A percentile compares a stretch with the other conserved stretches of the same genome.
phyloP scores from a whole-genome alignment of 768 basidiomycete species.

The Paxillus involutus region DNA sequence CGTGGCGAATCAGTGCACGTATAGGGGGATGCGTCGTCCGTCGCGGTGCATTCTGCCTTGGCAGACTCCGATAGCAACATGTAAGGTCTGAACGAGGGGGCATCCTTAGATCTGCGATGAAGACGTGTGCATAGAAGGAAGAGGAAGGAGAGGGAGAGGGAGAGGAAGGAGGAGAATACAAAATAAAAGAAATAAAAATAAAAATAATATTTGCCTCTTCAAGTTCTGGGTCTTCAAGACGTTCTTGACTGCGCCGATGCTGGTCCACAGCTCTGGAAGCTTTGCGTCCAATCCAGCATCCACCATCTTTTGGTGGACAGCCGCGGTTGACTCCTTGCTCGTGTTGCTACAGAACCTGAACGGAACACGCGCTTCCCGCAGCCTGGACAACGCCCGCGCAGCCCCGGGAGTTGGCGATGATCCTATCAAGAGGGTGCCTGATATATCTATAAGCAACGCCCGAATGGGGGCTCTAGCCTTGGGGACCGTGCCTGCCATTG shows the following conservation, averaged over 20 bases:
- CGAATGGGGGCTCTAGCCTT: constrained; percentile 37
- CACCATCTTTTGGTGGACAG: constrained; percentile 42
- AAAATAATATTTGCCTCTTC: constrained; percentile 33
- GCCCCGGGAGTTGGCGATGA: constrained; percentile 48
- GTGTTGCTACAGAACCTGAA: constrained; percentile 68
- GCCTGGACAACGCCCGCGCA: constrained; percentile 21
- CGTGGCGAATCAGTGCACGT: neutral
- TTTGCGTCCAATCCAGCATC: constrained; percentile 50
- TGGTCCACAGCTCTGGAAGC: constrained; percentile 57
- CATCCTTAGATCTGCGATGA: neutral
- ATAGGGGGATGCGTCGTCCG: constrained; percentile 6
- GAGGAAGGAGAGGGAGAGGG: too few relatives aligned
- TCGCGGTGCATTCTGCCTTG: constrained; percentile 42
- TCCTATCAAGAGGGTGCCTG: constrained; percentile 64
- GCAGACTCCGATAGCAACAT: constrained; percentile 56
- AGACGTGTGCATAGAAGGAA: neutral
- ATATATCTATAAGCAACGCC: constrained; percentile 64
- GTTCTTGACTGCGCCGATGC: constrained; percentile 56
- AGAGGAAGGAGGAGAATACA: neutral
- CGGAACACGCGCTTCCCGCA: constrained; percentile 36
- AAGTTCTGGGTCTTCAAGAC: constrained; percentile 41
- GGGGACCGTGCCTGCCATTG: neutral
- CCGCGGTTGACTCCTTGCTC: constrained; percentile 57
- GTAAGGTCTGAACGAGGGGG: constrained; percentile 42
- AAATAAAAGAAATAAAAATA: neutral